A percentile compares a stretch with the other conserved stretches of the same genome.
Evolutionary conservation across 306 rosid species (phyloP).

Genomic region (Acmispon strigosus): DNA sequence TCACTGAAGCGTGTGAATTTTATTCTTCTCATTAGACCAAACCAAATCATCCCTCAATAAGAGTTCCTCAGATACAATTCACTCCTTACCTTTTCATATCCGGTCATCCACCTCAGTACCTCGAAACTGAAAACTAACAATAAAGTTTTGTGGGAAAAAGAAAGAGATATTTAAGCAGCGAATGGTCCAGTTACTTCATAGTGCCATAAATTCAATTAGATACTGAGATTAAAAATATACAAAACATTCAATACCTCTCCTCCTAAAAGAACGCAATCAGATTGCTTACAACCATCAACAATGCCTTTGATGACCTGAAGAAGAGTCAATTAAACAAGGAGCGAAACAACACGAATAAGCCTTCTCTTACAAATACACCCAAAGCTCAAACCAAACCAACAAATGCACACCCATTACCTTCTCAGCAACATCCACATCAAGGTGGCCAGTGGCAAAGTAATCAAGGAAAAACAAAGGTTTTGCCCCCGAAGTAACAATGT

Average conservation of each 20-base stretch:
- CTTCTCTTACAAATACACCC: not conserved
- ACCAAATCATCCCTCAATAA: not conserved
- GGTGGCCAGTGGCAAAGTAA: conserved; percentile 87
- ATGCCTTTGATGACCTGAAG: conserved; percentile 84
- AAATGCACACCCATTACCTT: conserved; percentile 37
- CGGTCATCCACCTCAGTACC: not conserved
- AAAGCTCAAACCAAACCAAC: conserved; percentile 1
- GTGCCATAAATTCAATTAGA: not conserved
- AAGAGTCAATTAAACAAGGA: not conserved
- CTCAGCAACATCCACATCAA: conserved; percentile 88
- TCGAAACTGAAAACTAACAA: no score
- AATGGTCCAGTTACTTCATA: not conserved
- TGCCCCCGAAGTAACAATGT: conserved; percentile 92
- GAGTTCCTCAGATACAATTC: not conserved
- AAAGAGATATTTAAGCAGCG: not conserved
- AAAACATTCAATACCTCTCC: conserved; percentile 72
- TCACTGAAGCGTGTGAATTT: not conserved
- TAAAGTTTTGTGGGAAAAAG: no score
- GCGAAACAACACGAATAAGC: not conserved
- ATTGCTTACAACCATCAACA: conserved; percentile 82
- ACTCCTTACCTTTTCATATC: not conserved
- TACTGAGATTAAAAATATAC: not conserved
- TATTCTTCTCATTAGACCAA: not conserved
- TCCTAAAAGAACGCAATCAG: conserved; percentile 80
- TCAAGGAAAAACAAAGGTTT: conserved; percentile 91